Evolutionary conservation across 805 yeast species (phyloP), one percentile per base, ranked within the genome.

Genomic region (Komagataella kurtzmanii): DNA sequence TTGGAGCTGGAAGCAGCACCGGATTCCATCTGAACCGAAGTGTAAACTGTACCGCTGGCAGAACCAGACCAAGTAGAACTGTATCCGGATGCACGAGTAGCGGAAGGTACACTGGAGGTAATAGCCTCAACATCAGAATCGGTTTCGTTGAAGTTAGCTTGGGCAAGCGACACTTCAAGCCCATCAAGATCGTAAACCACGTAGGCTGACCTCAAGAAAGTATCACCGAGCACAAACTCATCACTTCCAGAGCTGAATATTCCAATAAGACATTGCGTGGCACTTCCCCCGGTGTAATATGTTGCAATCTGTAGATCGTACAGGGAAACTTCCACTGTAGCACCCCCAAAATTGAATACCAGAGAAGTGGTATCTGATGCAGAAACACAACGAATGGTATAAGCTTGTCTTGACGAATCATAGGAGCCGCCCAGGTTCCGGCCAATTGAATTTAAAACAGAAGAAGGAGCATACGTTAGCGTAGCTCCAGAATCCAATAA

Each of bases 401-500:
- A 83, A 47, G 72, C 74, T 1, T 78, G 80, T 5, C 67, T 56
- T 2, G 56, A 49, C 2, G 58, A 40, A 7, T 74, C 67, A 56
- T 72, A 82, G 2, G 57, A 23, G 2, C 83, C 80, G 40, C 72
- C 61, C 36, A 71, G 51, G 55, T 69, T 60, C 49, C 56, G 48
- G 53, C 60, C 54, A 52, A 69, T 46, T 55, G 62, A 54, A 14
- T 46, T 48, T 43, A 62, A 47, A 17, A 71, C 56, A 30, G 52
- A 61, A 7, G 51, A 30, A 10, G 84, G 84, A 5, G 76, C 62
- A 53, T 68, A 69, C 10, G 77, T 61, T 48, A 75, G 61, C 14
- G 85, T 76, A 10, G 83, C 73, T 46, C 86, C 86, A 3, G 82
- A 73, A 62, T 81, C 86, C 45, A 81, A 61, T 7, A 77, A 54